Percentiles rank a stretch among this genome's conserved stretches.
These are phyloP conservation scores for Pulveroboletus sp. DNA, from an alignment of 768 basidiomycete species.

Conservation along the genomic window DNA sequence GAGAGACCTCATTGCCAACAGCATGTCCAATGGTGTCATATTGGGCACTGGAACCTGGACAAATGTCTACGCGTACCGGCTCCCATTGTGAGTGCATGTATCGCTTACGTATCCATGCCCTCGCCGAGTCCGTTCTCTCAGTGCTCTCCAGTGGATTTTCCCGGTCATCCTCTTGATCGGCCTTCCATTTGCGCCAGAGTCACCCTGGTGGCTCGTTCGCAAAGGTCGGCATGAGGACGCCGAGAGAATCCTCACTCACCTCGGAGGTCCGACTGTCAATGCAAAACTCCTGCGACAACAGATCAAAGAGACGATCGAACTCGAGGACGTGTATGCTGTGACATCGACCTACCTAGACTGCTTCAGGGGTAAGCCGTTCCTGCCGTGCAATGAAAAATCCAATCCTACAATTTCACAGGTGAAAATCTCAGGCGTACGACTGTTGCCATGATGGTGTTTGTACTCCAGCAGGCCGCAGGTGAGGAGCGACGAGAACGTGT, in stretches of 20 bases:
- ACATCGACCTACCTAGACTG: slow-evolving; percentile 31
- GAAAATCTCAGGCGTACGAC: slow-evolving; percentile 23
- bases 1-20: not conserved
- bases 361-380: slow-evolving; percentile 22
- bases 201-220: slow-evolving; percentile 34
- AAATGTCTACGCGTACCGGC: slow-evolving; percentile 22
- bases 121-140: not conserved
- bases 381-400: too few relatives aligned
- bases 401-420: slow-evolving; percentile 2
- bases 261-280: slow-evolving; percentile 22
- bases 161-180: slow-evolving; percentile 29
- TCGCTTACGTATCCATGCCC: not conserved
- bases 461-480: slow-evolving; percentile 27
- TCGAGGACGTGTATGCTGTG: slow-evolving; percentile 26
- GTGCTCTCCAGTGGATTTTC: slow-evolving; percentile 32
- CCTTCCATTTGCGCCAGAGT: slow-evolving; percentile 29
- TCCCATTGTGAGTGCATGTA: slow-evolving; percentile 21
- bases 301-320: slow-evolving; percentile 27
- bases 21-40: slow-evolving; percentile 25
- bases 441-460: slow-evolving; percentile 30
- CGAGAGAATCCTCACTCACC: slow-evolving; percentile 10
- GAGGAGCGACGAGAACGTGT: not conserved
- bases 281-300: slow-evolving; percentile 20
- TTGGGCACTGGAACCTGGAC: slow-evolving; percentile 20
- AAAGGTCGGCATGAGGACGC: slow-evolving; percentile 26